Percentiles rank a stretch among this genome's conserved stretches.
These are phyloP conservation scores for Eleusine coracana DNA, from an alignment of 176 grass and related monocot genomes.

Conservation along the genomic window DNA sequence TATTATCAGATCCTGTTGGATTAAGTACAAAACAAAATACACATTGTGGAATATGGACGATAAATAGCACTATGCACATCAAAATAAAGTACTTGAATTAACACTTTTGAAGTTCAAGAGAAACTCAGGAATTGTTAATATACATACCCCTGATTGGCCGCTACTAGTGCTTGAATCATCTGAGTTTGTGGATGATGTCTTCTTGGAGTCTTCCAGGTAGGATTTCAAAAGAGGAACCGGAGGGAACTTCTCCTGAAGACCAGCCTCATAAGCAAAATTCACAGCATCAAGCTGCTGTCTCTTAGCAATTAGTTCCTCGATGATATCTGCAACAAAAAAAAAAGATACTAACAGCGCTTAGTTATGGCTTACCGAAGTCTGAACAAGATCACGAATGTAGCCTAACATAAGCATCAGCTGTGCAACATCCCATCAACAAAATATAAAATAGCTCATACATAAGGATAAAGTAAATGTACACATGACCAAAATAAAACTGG, in stretches of 20 bases:
- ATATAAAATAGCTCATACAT: background rate
- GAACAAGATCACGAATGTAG: slow-evolving; percentile 6
- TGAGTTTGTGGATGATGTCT: slow-evolving; percentile 39
- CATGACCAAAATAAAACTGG: slow-evolving; percentile 18
- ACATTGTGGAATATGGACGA: background rate
- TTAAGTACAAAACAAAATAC: background rate
- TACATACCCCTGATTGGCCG: slow-evolving; percentile 63
- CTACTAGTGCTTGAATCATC: slow-evolving; percentile 61
- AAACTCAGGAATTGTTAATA: background rate
- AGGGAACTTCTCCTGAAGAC: slow-evolving; percentile 78
- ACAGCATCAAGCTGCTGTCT: slow-evolving; percentile 91
- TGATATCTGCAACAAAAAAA: slow-evolving; percentile 64
- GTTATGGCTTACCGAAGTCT: slow-evolving; percentile 15
- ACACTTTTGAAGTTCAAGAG: slow-evolving; percentile 22
- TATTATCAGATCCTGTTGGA: slow-evolving; percentile 22
- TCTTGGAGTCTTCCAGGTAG: slow-evolving; percentile 78
- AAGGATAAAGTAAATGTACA: background rate
- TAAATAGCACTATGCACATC: background rate
- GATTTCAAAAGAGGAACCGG: slow-evolving; percentile 85
- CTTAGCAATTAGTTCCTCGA: slow-evolving; percentile 81
- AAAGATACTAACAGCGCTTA: background rate
- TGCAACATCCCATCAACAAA: slow-evolving; percentile 1
- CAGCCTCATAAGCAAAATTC: slow-evolving; percentile 87
- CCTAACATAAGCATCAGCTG: background rate
- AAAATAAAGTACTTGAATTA: background rate